Evolutionary conservation across 139 green algal species (phyloP).

Genomic region (Chlorella sp.): DNA sequence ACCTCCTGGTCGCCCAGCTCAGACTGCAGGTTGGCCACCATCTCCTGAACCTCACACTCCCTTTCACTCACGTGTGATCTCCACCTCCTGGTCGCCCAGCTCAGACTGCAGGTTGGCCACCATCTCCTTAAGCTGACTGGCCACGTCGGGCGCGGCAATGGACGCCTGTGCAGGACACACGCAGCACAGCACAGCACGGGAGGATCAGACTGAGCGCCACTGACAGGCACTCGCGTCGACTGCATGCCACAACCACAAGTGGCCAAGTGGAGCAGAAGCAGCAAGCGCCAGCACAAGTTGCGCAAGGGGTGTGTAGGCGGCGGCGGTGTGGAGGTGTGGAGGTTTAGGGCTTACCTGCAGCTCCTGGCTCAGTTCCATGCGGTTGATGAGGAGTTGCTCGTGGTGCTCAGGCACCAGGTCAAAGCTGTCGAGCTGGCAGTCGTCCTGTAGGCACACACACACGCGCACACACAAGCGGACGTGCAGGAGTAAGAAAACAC

Average conservation of each 20-base stretch:
- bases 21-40: not conserved
- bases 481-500: too few species aligned
- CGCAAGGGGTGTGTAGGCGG: not conserved
- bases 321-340: not conserved
- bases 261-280: not conserved
- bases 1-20: constrained; percentile 19
- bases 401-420: not conserved
- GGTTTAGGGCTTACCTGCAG: not conserved
- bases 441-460: too few species aligned
- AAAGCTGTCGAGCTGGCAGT: too few species aligned
- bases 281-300: not conserved
- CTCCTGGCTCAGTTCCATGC: not conserved
- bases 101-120: not conserved
- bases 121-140: constrained; percentile 1
- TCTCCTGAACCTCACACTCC: too few species aligned
- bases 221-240: too few species aligned
- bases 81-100: constrained; percentile 7
- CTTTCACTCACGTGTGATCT: constrained; percentile 4
- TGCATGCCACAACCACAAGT: not conserved
- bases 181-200: too few species aligned
- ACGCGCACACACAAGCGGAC: too few species aligned
- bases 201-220: too few species aligned
- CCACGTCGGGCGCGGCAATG: not conserved
- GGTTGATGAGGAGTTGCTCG: constrained; percentile 5
- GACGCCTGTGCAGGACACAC: too few species aligned